Base-by-base conservation (phyloP, 352 stramenopile genomes). In the Globisporangium iwayamae region DNA sequence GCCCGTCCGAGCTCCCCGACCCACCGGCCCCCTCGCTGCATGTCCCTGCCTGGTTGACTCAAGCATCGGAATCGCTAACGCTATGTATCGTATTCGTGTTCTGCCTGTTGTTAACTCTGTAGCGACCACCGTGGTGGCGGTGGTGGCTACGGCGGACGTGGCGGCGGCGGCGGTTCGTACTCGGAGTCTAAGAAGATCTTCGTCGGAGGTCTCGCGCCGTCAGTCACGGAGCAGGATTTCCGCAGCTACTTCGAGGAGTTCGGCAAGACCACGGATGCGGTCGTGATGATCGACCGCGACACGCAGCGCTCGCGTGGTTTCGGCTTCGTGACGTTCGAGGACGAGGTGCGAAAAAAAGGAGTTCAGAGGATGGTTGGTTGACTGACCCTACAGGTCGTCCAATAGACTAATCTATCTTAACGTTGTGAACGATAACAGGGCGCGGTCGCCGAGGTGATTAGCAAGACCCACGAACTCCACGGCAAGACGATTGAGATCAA, bases 251-350 rank as follows among this genome's bases (percentile, higher is more conserved):
- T 98, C 62, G 85, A 96, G 61, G 81, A 90, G 60, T 98, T 83
- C 66, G 93, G 93, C 62, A 85, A 79, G 64, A 95, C 97, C 62
- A 94, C 86, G 32, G 90, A 97, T 62, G 89, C 91, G 0, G 86
- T 98, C 32, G 91, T 98, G 55, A 98, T 98, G 92, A 92, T 96
- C 60, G 92, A 98, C 69, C 87, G 91, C 32, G 86, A 97, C 48
- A 97, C 93, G 13, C 80, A 96, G 66, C 82, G 90, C 56, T 96
- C 86, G 25, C 84, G 93, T 11, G 93, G 93, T 58, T 98, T 98
- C 68, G 93, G 92, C 32, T 98, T 98, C 64, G 78, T 98, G 32
- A 98, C 88, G 14, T 98, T 97, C 67, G 90, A 96, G 61, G 87
- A 96, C 58, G 85, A 96, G 74, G 79, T 89, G 36, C 61, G 71